Conservation (phyloP, 2,329 filamentous ascomycete genomes). For the Botryotinia narcissicola region DNA sequence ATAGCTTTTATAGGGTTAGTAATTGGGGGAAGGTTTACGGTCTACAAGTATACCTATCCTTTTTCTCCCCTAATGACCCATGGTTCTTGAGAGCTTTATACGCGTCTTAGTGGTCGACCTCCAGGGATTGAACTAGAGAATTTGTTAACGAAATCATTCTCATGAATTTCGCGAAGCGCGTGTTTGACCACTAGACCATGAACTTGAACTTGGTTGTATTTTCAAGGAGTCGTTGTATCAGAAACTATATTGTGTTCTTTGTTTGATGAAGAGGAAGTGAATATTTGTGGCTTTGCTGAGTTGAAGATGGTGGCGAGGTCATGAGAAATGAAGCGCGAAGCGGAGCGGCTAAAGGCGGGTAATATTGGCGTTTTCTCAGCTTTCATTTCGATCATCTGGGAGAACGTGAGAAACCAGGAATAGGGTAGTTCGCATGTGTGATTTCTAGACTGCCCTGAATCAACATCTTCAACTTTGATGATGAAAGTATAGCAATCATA, state of each 20-base stretch:
- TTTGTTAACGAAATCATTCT: not conserved
- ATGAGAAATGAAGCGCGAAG: not conserved
- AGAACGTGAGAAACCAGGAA: not conserved
- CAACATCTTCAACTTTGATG: not conserved
- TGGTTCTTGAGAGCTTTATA: not conserved
- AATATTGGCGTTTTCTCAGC: not conserved
- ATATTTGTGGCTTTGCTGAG: not conserved
- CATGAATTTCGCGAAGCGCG: not conserved
- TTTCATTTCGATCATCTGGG: not conserved
- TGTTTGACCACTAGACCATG: conserved; percentile 11
- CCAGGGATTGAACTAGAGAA: not conserved
- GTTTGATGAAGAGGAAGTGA: not conserved
- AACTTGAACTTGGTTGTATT: conserved; percentile 12
- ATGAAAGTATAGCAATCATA: not conserved
- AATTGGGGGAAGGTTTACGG: not conserved
- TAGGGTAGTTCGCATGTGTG: not conserved
- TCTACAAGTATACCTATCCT: conserved; percentile 9
- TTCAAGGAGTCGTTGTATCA: not conserved
- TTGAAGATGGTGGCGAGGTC: not conserved
- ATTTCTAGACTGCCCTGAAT: not conserved
- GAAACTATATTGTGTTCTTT: not conserved
- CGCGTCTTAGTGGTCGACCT: conserved; percentile 11
- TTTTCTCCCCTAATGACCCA: not conserved
- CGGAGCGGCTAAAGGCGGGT: not conserved
- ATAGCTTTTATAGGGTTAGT: conserved; percentile 1